A percentile compares a stretch with the other conserved stretches of the same genome.
Conservation (phyloP, 306 rosid genomes). For the Parietaria judaica region DNA sequence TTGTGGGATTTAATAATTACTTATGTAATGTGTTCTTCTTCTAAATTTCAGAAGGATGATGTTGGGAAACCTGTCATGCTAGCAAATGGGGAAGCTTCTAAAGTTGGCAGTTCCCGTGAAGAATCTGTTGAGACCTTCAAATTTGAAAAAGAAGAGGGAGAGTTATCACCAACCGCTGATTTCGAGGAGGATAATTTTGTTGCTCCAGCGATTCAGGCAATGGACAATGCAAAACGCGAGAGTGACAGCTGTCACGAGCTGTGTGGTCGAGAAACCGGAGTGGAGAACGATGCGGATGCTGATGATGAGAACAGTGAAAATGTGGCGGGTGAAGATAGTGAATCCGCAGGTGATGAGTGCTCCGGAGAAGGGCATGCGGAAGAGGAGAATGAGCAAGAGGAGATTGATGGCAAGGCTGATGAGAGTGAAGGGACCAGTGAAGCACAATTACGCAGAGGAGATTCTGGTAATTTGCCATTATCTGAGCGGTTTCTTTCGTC, state of each 20-base stretch:
- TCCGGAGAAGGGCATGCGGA: constrained; percentile 71
- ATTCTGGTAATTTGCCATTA: constrained; percentile 47
- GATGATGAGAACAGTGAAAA: constrained; percentile 91
- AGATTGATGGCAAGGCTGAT: constrained; percentile 76
- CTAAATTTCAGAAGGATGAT: constrained; percentile 52
- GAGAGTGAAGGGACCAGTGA: constrained; percentile 82
- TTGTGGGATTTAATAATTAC: not conserved
- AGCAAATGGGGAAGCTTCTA: constrained; percentile 46
- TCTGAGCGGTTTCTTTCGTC: constrained; percentile 67
- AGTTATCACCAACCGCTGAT: constrained; percentile 80
- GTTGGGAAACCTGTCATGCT: constrained; percentile 25
- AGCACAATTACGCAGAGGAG: constrained; percentile 58
- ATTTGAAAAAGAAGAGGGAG: constrained; percentile 95
- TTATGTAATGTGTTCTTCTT: constrained; percentile 9
- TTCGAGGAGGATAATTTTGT: constrained; percentile 80
- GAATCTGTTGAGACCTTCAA: constrained; percentile 52
- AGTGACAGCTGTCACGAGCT: constrained; percentile 42
- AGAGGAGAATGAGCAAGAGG: constrained; percentile 70
- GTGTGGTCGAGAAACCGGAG: constrained; percentile 44
- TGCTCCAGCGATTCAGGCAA: constrained; percentile 33
- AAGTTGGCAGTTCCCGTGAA: constrained; percentile 40
- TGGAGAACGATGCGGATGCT: constrained; percentile 82
- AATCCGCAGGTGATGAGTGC: constrained; percentile 90
- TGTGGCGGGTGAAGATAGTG: constrained; percentile 89
- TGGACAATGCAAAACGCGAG: constrained; percentile 36